phyloP scores from a whole-genome alignment of 495 filamentous ascomycete species.

The Penicillium coffeae region DNA sequence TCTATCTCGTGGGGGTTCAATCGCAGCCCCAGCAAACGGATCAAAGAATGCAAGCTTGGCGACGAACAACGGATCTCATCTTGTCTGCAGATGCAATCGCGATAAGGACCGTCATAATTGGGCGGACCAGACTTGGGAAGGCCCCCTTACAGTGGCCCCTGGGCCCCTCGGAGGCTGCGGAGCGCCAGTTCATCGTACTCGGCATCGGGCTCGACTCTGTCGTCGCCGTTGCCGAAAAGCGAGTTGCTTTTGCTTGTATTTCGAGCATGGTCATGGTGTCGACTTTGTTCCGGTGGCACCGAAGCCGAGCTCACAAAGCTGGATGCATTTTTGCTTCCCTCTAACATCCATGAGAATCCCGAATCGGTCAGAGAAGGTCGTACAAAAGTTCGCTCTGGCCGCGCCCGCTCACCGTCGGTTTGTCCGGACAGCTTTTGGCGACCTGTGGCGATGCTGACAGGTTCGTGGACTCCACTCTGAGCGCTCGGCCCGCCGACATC shows the following conservation, averaged over 20 bases:
- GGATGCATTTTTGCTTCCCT: slow-evolving; percentile 46
- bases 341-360: slow-evolving; percentile 96
- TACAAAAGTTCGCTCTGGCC: slow-evolving; percentile 6
- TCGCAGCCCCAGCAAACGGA: not conserved
- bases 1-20: too few species aligned
- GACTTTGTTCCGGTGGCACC: slow-evolving; percentile 44
- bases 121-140: not conserved
- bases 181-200: slow-evolving; percentile 43
- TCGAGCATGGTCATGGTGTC: slow-evolving; percentile 25
- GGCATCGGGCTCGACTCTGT: slow-evolving; percentile 20
- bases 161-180: slow-evolving; percentile 53
- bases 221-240: slow-evolving; percentile 41
- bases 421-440: slow-evolving; percentile 5
- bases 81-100: slow-evolving; percentile 6
- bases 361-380: slow-evolving; percentile 65
- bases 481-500: slow-evolving; percentile 8
- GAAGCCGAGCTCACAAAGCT: slow-evolving; percentile 49
- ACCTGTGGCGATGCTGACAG: slow-evolving; percentile 8
- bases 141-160: slow-evolving; percentile 20
- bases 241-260: slow-evolving; percentile 30
- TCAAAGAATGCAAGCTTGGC: not conserved
- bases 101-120: not conserved
- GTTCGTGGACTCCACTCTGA: slow-evolving; percentile 9
- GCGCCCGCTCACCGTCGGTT: slow-evolving; percentile 7
- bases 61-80: not conserved